Evolutionary conservation across 176 grass and related monocot genomes (phyloP).

Genomic region (Calamus simplicifolius): DNA sequence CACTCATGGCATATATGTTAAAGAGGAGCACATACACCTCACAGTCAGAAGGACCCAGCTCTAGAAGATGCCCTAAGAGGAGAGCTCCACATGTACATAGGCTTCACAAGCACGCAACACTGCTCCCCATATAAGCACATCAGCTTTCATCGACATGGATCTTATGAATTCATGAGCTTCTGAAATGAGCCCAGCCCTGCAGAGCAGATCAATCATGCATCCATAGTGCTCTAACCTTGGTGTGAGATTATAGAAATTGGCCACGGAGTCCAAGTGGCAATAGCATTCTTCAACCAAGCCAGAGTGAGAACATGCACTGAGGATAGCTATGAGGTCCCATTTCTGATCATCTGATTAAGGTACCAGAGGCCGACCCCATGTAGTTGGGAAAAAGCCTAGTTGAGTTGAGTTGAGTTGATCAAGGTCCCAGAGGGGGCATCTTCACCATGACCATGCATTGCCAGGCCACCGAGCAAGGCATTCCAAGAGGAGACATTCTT

Average conservation of each 20-base stretch:
- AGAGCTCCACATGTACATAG: slow-evolving; percentile 25
- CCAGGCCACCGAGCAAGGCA: slow-evolving; percentile 33
- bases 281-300: slow-evolving; percentile 35
- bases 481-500: slow-evolving; percentile 53
- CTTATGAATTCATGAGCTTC: slow-evolving; percentile 37
- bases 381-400: no score
- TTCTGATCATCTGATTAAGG: slow-evolving; percentile 31
- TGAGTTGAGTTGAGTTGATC: no score
- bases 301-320: slow-evolving; percentile 38
- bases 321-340: slow-evolving; percentile 25
- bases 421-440: slow-evolving; percentile 26
- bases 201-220: slow-evolving; percentile 49
- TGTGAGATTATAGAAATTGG: slow-evolving; percentile 18
- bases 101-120: slow-evolving; percentile 37
- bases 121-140: slow-evolving; percentile 32
- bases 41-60: slow-evolving; percentile 26
- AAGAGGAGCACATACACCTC: slow-evolving; percentile 40
- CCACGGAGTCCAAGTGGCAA: slow-evolving; percentile 26
- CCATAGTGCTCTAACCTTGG: slow-evolving; percentile 43
- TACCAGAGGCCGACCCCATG: no score
- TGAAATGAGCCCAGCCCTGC: slow-evolving; percentile 33
- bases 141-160: slow-evolving; percentile 30
- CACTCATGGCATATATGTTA: slow-evolving; percentile 33
- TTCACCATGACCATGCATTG: slow-evolving; percentile 27
- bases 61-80: slow-evolving; percentile 26